A percentile compares a stretch with the other conserved stretches of the same genome.
These are phyloP conservation scores for Patellaria atrata DNA, from an alignment of 495 filamentous ascomycete genomes.

Conservation along the genomic window DNA sequence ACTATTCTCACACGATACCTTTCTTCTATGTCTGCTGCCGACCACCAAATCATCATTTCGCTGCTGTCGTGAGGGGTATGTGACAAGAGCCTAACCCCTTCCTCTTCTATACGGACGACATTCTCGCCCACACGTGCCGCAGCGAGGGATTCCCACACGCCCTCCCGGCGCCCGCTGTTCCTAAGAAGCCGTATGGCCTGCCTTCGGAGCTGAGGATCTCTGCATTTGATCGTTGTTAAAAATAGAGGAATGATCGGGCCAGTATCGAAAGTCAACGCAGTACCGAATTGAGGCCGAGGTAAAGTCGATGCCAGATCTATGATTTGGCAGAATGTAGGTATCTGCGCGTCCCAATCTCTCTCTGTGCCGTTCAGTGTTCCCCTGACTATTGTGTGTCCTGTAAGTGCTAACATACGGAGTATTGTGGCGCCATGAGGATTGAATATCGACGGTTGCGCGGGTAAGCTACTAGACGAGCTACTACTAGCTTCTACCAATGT, in stretches of 20 bases:
- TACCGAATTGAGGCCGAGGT: conserved; percentile 9
- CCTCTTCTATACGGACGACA: conserved; percentile 15
- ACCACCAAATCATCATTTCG: no score
- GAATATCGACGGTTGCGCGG: conserved; percentile 7
- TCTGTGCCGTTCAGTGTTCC: conserved; percentile 5
- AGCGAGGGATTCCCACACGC: conserved; percentile 16
- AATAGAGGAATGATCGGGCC: conserved; percentile 18
- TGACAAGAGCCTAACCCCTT: no score
- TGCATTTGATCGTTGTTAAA: conserved; percentile 15
- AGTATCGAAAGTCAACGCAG: conserved; percentile 12
- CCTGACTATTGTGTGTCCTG: conserved; percentile 10
- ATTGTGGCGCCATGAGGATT: conserved; percentile 15
- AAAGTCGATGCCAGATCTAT: conserved; percentile 16
- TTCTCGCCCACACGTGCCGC: conserved; percentile 15
- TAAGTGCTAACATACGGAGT: conserved; percentile 12
- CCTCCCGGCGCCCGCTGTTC: conserved; percentile 15
- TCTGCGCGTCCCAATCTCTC: conserved; percentile 12
- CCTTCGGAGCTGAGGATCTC: conserved; percentile 14
- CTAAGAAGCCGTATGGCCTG: conserved; percentile 14
- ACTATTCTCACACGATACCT: no score
- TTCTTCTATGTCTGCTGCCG: no score
- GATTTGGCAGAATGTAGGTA: conserved; percentile 11
- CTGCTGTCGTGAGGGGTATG: no score
- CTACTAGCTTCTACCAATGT: no score
- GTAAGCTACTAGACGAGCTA: conserved; percentile 11